Conservation (phyloP, 2,329 filamentous ascomycete species). For the Thelonectria olida region DNA sequence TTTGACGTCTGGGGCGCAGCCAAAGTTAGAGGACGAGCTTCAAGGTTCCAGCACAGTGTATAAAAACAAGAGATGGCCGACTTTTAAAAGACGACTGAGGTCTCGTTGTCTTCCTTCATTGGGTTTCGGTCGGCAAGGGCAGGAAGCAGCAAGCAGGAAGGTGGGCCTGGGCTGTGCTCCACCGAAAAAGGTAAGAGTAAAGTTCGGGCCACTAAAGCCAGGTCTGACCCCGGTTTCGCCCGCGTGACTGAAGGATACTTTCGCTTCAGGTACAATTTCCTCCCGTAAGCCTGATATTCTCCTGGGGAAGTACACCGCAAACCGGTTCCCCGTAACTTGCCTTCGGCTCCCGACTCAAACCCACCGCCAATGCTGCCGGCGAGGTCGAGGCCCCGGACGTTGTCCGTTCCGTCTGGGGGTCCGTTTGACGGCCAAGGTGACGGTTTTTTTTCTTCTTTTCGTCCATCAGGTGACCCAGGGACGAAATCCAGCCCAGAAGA, state of each 20-base stretch:
- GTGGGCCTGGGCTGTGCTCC: conserved; percentile 15
- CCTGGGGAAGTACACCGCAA: not conserved
- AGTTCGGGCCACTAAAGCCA: conserved; percentile 18
- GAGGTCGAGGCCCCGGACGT: not conserved
- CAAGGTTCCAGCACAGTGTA: too few relatives aligned
- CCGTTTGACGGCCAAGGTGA: too few relatives aligned
- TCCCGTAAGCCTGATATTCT: not conserved
- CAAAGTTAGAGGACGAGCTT: too few relatives aligned
- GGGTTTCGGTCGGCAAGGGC: not conserved
- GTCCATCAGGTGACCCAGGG: not conserved
- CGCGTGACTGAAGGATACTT: conserved; percentile 27
- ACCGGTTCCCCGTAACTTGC: not conserved
- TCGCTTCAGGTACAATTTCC: not conserved
- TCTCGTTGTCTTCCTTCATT: not conserved
- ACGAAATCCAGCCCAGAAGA: not conserved
- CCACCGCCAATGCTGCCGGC: not conserved
- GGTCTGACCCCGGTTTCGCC: conserved; percentile 37
- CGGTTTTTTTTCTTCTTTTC: not conserved
- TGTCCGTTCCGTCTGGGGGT: not conserved
- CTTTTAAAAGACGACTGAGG: not conserved
- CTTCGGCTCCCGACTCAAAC: not conserved
- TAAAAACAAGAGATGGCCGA: not conserved
- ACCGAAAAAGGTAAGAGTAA: conserved; percentile 29
- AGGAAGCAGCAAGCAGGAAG: conserved; percentile 21
- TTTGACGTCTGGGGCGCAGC: too few relatives aligned